Conservation (phyloP, 208 protist species). For the Acanthamoeba royreba region DNA sequence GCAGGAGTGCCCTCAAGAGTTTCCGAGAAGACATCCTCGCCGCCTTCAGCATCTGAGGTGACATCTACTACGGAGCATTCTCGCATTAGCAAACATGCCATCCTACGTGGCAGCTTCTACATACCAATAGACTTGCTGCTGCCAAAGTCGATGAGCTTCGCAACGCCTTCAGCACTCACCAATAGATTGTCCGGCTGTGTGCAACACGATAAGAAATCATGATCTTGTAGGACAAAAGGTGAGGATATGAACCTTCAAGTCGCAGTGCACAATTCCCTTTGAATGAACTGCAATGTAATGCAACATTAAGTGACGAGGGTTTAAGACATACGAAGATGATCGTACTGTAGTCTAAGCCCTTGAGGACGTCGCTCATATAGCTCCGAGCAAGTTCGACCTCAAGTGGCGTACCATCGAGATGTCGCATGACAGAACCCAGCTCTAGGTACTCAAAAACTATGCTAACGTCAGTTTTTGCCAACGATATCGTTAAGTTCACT, state of each 20-base stretch:
- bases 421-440: not conserved
- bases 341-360: constrained; percentile 12
- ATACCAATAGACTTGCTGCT: not conserved
- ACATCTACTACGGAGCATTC: no score
- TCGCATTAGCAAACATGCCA: no score
- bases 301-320: not conserved
- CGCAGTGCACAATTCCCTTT: not conserved
- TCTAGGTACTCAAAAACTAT: constrained; percentile 11
- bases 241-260: not conserved
- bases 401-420: not conserved
- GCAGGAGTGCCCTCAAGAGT: not conserved
- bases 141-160: constrained; percentile 34
- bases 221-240: not conserved
- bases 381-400: not conserved
- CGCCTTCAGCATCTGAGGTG: no score
- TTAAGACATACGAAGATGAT: not conserved
- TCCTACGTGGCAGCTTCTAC: not conserved
- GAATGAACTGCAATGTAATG: not conserved
- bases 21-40: no score
- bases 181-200: constrained; percentile 2
- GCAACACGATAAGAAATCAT: not conserved
- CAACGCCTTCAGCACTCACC: not conserved
- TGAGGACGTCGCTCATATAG: not conserved
- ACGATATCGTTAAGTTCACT: not conserved
- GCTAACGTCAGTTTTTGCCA: not conserved